Conservation (phyloP, 208 protist species). For the Endotrypanum monterogeii region DNA sequence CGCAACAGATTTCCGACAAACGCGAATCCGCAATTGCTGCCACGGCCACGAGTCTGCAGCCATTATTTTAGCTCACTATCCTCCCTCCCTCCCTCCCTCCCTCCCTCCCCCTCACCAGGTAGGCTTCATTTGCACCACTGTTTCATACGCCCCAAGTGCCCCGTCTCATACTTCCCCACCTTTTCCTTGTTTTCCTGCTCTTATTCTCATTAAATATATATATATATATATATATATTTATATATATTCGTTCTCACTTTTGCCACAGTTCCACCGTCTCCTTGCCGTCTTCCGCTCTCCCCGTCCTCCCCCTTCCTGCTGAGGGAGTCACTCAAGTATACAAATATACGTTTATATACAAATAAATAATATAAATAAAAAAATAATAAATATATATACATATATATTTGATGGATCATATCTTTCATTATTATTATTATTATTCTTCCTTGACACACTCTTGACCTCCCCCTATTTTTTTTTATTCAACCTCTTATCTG, state of each 20-base stretch:
- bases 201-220: slow-evolving; percentile 1
- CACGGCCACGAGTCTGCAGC: neutral
- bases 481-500: neutral
- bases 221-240: slow-evolving; percentile 14
- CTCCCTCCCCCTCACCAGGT: neutral
- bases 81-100: neutral
- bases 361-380: too few species aligned
- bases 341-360: too few species aligned
- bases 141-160: neutral
- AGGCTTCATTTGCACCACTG: neutral
- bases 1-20: neutral
- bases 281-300: too few species aligned
- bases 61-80: neutral
- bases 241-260: neutral
- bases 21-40: neutral
- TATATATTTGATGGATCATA: too few species aligned
- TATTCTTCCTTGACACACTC: too few species aligned
- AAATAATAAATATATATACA: too few species aligned
- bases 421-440: too few species aligned
- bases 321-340: too few species aligned
- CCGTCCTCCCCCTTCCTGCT: too few species aligned
- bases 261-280: too few species aligned
- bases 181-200: neutral
- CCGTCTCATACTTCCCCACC: neutral
- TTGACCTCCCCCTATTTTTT: neutral